phyloP scores from a whole-genome alignment of 495 filamentous ascomycete species.

The Aspergillus cristatus region DNA sequence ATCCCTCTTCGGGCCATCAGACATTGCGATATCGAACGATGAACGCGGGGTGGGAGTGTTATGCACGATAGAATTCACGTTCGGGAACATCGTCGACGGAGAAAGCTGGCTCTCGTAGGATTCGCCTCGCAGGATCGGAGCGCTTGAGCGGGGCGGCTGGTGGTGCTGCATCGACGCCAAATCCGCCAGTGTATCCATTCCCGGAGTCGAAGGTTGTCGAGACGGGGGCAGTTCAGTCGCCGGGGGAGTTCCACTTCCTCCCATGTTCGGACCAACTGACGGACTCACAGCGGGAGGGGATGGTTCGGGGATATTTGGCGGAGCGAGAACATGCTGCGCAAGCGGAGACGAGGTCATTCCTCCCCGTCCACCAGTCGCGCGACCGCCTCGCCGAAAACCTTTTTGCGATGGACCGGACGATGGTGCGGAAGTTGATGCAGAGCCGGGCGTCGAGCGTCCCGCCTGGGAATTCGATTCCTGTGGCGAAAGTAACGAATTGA shows the following conservation, averaged over 20 bases:
- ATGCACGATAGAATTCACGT: constrained; percentile 41
- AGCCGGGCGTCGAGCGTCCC: constrained; percentile 34
- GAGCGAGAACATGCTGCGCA: constrained; percentile 31
- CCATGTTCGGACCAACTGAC: constrained; percentile 17
- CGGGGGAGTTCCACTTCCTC: constrained; percentile 27
- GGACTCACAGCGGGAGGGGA: constrained; percentile 21
- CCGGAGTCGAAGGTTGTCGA: constrained; percentile 46
- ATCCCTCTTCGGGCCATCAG: constrained; percentile 39
- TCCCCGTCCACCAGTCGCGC: constrained; percentile 22
- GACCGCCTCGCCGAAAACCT: constrained; percentile 21
- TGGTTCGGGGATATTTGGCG: constrained; percentile 23
- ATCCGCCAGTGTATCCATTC: constrained; percentile 59
- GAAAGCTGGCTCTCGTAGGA: constrained; percentile 42
- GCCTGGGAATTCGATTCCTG: constrained; percentile 49
- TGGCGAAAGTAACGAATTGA: constrained; percentile 62
- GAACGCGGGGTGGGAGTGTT: constrained; percentile 44
- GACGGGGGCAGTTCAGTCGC: constrained; percentile 22
- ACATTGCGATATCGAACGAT: constrained; percentile 49
- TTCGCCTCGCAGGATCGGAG: constrained; percentile 36
- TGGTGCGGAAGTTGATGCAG: constrained; percentile 16
- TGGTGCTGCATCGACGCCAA: constrained; percentile 58
- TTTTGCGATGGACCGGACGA: constrained; percentile 24
- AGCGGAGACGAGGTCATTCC: constrained; percentile 33
- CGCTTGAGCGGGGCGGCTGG: constrained; percentile 42
- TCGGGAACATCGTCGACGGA: constrained; percentile 36